Conservation (phyloP, 768 basidiomycete species). For the Lactarius trivialis region DNA sequence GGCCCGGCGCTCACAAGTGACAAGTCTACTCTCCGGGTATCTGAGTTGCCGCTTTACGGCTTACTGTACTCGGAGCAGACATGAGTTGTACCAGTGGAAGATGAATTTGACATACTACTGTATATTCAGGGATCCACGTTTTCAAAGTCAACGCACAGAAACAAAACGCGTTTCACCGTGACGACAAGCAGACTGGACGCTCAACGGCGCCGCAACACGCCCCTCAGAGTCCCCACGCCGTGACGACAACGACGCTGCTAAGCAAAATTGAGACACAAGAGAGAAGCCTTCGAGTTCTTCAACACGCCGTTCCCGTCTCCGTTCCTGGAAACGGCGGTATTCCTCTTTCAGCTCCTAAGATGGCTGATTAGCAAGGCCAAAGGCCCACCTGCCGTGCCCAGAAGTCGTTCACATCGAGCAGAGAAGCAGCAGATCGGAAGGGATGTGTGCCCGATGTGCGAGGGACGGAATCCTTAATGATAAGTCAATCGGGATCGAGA, state of each 20-base stretch:
- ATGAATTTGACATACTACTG: too few species aligned
- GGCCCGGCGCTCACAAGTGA: background rate
- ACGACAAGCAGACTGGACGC: background rate
- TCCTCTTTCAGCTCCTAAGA: too few species aligned
- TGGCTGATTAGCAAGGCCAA: background rate
- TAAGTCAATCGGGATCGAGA: background rate
- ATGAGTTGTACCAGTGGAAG: too few species aligned
- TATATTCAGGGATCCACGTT: too few species aligned
- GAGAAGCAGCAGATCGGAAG: background rate
- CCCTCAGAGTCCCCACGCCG: background rate
- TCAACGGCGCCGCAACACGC: too few species aligned
- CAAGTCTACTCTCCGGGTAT: background rate
- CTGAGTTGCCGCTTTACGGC: background rate
- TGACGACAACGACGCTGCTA: background rate
- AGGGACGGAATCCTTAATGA: background rate
- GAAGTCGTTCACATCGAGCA: background rate
- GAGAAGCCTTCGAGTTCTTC: background rate
- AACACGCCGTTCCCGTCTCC: background rate
- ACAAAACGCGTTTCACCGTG: too few species aligned
- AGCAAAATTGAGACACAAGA: background rate
- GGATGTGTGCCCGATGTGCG: background rate
- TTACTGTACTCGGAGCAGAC: too few species aligned
- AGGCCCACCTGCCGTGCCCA: too few species aligned
- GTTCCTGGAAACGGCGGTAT: background rate
- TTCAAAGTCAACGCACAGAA: too few species aligned